phyloP scores from a whole-genome alignment of 2,329 filamentous ascomycete genomes.

The Atkinsonella texensis region DNA sequence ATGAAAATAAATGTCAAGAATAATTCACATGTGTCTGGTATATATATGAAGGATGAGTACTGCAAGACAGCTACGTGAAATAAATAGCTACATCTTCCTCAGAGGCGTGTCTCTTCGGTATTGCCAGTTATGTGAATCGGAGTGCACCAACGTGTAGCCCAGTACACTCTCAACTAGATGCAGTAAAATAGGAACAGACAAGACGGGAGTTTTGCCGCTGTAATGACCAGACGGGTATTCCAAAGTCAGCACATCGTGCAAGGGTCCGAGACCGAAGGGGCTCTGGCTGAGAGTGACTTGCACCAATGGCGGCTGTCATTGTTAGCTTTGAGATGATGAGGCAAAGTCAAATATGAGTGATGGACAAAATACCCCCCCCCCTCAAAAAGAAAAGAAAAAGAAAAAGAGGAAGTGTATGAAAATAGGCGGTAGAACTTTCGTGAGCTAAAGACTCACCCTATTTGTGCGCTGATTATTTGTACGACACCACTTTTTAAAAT shows the following conservation, averaged over 20 bases:
- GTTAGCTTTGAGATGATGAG: neutral
- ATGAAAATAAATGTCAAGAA: neutral
- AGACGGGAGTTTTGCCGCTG: slow-evolving; percentile 14
- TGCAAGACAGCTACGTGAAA: too few species aligned
- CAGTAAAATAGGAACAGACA: slow-evolving; percentile 32
- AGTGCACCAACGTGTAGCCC: slow-evolving; percentile 25
- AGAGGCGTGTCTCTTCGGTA: slow-evolving; percentile 12
- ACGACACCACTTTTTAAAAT: slow-evolving; percentile 35
- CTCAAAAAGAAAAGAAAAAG: too few species aligned
- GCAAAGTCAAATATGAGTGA: neutral
- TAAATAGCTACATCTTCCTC: neutral
- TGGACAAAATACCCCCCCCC: neutral
- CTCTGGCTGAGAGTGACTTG: slow-evolving; percentile 30
- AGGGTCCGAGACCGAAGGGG: slow-evolving; percentile 30
- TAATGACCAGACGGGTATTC: slow-evolving; percentile 20
- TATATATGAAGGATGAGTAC: too few species aligned
- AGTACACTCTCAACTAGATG: slow-evolving; percentile 34
- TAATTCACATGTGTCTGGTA: neutral
- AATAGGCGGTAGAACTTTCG: neutral
- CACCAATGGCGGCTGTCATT: slow-evolving; percentile 27
- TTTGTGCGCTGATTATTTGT: slow-evolving; percentile 26
- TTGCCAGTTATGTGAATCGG: slow-evolving; percentile 14
- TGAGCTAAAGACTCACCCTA: slow-evolving; percentile 16
- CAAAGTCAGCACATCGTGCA: slow-evolving; percentile 32
- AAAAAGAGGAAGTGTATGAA: neutral